phyloP scores from a whole-genome alignment of 2,329 filamentous ascomycete genomes.

The Penicillium sp. region DNA sequence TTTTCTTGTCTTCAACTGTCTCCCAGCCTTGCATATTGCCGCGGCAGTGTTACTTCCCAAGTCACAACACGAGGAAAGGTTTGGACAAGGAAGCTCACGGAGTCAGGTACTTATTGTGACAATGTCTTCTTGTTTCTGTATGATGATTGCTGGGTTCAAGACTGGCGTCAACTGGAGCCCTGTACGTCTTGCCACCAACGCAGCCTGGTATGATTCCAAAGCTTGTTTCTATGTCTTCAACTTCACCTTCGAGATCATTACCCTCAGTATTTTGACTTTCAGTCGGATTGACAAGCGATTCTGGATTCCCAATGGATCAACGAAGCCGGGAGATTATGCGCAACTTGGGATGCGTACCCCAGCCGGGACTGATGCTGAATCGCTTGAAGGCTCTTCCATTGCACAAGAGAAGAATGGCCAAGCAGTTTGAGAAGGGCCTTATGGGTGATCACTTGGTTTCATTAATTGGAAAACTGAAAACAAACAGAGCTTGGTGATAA shows the following conservation, averaged over 20 bases:
- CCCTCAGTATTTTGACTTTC: slow-evolving; percentile 63
- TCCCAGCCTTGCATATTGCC: neutral
- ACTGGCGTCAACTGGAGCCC: slow-evolving; percentile 58
- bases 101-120: slow-evolving; percentile 57
- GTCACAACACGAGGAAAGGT: neutral
- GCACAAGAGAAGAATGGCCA: neutral
- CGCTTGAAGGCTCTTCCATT: neutral
- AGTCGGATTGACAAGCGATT: slow-evolving; percentile 74
- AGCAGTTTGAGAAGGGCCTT: neutral
- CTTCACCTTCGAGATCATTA: slow-evolving; percentile 72
- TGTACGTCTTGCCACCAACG: slow-evolving; percentile 50
- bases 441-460: no score
- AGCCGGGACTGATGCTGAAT: neutral
- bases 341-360: neutral
- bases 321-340: neutral
- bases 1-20: neutral
- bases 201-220: slow-evolving; percentile 71
- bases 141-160: slow-evolving; percentile 52
- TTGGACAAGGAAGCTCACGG: neutral
- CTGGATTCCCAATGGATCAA: slow-evolving; percentile 65
- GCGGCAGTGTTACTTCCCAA: neutral
- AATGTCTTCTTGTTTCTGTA: slow-evolving; percentile 64
- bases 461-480: no score
- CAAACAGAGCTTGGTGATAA: no score
- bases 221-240: slow-evolving; percentile 79